These are phyloP conservation scores for Neurospora tetraspora DNA, from an alignment of 495 filamentous ascomycete species.

Conservation along the genomic window DNA sequence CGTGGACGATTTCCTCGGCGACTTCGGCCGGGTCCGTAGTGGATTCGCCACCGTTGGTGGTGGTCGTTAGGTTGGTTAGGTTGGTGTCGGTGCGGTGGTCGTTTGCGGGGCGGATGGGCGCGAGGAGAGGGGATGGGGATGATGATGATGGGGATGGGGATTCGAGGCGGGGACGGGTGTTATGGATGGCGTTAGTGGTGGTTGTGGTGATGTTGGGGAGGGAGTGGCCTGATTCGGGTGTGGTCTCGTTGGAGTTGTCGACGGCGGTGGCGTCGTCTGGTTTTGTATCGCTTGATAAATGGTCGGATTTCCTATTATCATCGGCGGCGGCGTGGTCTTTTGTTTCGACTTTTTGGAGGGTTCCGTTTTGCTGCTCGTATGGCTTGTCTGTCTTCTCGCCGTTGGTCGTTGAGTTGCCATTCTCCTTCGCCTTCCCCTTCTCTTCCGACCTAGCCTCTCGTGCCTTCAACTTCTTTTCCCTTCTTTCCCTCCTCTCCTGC, in stretches of 20 bases:
- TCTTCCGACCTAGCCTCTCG: conserved; percentile 1
- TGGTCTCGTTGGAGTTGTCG: neutral
- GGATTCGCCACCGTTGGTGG: conserved; percentile 20
- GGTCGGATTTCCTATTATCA: neutral
- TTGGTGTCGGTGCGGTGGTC: conserved; percentile 6
- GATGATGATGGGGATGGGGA: neutral
- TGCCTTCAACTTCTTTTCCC: conserved; percentile 28
- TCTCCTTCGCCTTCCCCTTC: conserved; percentile 2
- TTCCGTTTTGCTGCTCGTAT: neutral
- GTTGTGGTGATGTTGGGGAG: conserved; percentile 7
- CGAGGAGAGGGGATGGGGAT: neutral
- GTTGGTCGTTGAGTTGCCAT: neutral
- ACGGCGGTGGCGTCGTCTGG: neutral
- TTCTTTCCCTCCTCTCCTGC: conserved; percentile 32
- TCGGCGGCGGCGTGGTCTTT: conserved; percentile 1
- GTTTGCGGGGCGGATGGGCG: neutral
- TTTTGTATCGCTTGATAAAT: neutral
- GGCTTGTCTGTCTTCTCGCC: neutral
- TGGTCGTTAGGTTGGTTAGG: conserved; percentile 4
- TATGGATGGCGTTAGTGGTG: conserved; percentile 12
- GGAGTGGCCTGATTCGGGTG: neutral
- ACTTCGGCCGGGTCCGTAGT: conserved; percentile 21
- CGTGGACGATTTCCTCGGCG: conserved; percentile 25
- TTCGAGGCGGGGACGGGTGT: neutral
- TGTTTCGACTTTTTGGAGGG: neutral